Evolutionary conservation across 1,284 basidiomycete species (phyloP).

Genomic region (Pisolithus thermaeus): DNA sequence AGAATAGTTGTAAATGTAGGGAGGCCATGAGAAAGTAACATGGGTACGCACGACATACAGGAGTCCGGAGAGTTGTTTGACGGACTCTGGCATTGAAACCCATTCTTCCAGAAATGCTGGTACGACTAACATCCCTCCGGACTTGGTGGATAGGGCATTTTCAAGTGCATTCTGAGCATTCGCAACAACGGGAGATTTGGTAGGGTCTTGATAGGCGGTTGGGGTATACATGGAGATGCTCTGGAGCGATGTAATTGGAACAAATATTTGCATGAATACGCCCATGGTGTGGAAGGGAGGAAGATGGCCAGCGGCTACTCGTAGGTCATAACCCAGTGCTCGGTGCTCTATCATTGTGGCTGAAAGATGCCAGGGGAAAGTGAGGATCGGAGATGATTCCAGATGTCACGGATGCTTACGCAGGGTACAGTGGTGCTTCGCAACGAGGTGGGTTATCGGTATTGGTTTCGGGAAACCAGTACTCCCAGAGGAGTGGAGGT

Average conservation of each 20-base stretch:
- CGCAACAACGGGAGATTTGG: conserved; percentile 3
- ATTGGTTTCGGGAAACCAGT: conserved; percentile 34
- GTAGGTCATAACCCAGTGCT: not conserved
- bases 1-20: not conserved
- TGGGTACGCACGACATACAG: conserved; percentile 8
- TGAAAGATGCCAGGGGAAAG: not conserved
- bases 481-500: conserved; percentile 35
- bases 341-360: not conserved
- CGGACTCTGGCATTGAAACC: conserved; percentile 1
- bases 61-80: conserved; percentile 2
- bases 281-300: conserved; percentile 10
- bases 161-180: conserved; percentile 9
- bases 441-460: conserved; percentile 18
- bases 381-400: not conserved
- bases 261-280: conserved; percentile 5
- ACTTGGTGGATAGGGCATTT: not conserved
- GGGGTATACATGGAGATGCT: conserved; percentile 7
- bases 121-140: conserved; percentile 4
- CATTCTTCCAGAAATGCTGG: conserved; percentile 12
- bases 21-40: not conserved
- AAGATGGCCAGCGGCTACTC: conserved; percentile 1
- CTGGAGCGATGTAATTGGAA: not conserved
- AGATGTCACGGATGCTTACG: conserved; percentile 9
- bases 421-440: conserved; percentile 20
- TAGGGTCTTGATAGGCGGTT: not conserved